Base-by-base conservation (phyloP, 768 basidiomycete species). In the Xerocomellus dryophilus region DNA sequence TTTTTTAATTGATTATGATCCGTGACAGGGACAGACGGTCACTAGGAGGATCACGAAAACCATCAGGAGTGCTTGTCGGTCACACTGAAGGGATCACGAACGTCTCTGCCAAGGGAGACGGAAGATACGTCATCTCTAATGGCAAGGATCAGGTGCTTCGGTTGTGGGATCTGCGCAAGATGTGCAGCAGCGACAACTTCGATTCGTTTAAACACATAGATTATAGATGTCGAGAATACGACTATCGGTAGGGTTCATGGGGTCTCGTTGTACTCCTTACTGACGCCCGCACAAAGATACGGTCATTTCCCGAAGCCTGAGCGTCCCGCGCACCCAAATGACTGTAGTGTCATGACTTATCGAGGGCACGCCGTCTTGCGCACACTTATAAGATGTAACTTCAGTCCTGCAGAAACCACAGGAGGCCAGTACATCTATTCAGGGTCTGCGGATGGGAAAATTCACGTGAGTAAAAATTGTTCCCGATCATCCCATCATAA, bases 31-130 rank as follows among this genome's bases (percentile, higher is more conserved):
- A 81, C 59, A 74, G 79, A 44, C 73, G 79, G 41, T 81, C 78
- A 0, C 59, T 82, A 10, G 72, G 74, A 10, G 71, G 73, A 12
- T 73, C 73, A 14, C 69, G 75, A 43, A 92, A 89, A 62, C 93
- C 97, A 9, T 93, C 93, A 4, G 97, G 96, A 20, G 89, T 96
- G 2, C 78, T 98, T 14, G 85, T 96, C 40, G 97, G 97, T 0
- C 96, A 98, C 59, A 97, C 93, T 0, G 95, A 98, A 64, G 93
- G 96, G 39, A 88, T 98, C 53, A 94, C 96, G 6, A 91, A 92
- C 59, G 93, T 97, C 14, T 88, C 93, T 32, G 88, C 96, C 2
- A 98, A 97, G 63, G 96, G 96, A 6, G 96, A 98, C 65, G 96
- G 96, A 9, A 85, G 96, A 54, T 98, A 98, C 67, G 76, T 96